phyloP scores from a whole-genome alignment of 306 rosid genomes.

The Trifolium repens region DNA sequence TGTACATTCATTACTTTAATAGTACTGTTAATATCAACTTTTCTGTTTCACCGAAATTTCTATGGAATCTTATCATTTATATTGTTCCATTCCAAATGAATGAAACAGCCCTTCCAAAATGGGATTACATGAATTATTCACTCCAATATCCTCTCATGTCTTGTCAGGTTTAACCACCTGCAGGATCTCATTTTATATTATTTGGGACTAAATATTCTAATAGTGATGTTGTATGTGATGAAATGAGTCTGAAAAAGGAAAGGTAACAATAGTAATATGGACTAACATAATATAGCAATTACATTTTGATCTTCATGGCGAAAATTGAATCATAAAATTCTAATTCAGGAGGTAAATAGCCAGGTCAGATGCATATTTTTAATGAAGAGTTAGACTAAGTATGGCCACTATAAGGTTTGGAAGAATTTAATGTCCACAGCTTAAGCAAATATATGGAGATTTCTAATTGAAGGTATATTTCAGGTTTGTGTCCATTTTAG shows the following conservation, averaged over 20 bases:
- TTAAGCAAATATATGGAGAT: conserved; percentile 34
- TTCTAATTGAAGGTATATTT: conserved; percentile 41
- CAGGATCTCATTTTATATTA: conserved; percentile 17
- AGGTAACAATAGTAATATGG: background rate
- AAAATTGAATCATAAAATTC: conserved; percentile 30
- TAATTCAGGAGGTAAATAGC: conserved; percentile 3
- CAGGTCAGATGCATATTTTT: conserved; percentile 18
- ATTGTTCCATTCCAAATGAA: conserved; percentile 20
- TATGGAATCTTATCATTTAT: conserved; percentile 14
- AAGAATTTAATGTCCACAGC: conserved; percentile 23
- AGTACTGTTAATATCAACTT: conserved; percentile 25
- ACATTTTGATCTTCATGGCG: conserved; percentile 30
- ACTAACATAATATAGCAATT: background rate
- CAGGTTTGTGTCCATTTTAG: conserved; percentile 92
- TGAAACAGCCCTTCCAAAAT: conserved; percentile 25
- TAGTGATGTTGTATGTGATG: conserved; percentile 7
- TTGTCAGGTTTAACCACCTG: conserved; percentile 27
- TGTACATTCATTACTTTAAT: conserved; percentile 24
- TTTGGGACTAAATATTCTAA: conserved; percentile 20
- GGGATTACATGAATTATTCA: conserved; percentile 34
- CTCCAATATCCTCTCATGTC: conserved; percentile 13
- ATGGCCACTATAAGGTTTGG: conserved; percentile 11
- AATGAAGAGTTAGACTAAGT: conserved; percentile 19
- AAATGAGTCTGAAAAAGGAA: conserved; percentile 15
- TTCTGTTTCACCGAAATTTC: conserved; percentile 19